Evolutionary conservation across 805 yeast species (phyloP).

Genomic region (Sugiyamaella qingdaonensis): DNA sequence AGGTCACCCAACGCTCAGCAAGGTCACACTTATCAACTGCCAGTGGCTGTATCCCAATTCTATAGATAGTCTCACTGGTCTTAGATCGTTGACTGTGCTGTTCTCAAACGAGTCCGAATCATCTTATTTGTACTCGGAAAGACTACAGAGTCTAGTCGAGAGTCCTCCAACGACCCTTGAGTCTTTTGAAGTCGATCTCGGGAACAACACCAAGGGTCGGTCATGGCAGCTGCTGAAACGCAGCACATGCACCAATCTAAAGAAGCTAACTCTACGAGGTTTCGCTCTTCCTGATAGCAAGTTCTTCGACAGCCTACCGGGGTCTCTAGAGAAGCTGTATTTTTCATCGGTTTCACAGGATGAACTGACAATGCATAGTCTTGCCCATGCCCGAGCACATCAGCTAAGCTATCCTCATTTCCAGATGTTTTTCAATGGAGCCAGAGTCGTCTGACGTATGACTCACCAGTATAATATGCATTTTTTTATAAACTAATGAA

Average conservation of each 20-base stretch:
- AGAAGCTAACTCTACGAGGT: slow-evolving; percentile 1
- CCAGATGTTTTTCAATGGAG: background rate
- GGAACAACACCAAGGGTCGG: background rate
- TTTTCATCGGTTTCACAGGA: background rate
- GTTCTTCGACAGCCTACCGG: slow-evolving; percentile 4
- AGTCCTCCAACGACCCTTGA: slow-evolving; percentile 5
- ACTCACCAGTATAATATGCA: background rate
- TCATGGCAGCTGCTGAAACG: slow-evolving; percentile 7
- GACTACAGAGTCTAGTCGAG: slow-evolving; percentile 4
- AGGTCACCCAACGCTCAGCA: background rate
- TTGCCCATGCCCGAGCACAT: background rate
- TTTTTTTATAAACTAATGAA: no score
- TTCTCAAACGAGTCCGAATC: background rate
- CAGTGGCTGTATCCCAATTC: slow-evolving; percentile 10
- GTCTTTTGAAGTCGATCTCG: background rate
- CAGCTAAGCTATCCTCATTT: background rate
- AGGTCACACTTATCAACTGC: slow-evolving; percentile 3
- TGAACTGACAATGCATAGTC: background rate
- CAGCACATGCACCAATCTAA: slow-evolving; percentile 1
- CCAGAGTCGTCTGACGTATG: background rate
- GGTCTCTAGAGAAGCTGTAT: background rate
- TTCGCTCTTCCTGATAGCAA: slow-evolving; percentile 7
- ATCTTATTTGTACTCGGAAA: slow-evolving; percentile 3
- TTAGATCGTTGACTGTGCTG: background rate
- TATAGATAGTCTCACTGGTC: slow-evolving; percentile 1